Evolutionary conservation across 768 basidiomycete species (phyloP), one percentile per base, ranked within the genome.

Genomic region (Lyophyllum atratum): DNA sequence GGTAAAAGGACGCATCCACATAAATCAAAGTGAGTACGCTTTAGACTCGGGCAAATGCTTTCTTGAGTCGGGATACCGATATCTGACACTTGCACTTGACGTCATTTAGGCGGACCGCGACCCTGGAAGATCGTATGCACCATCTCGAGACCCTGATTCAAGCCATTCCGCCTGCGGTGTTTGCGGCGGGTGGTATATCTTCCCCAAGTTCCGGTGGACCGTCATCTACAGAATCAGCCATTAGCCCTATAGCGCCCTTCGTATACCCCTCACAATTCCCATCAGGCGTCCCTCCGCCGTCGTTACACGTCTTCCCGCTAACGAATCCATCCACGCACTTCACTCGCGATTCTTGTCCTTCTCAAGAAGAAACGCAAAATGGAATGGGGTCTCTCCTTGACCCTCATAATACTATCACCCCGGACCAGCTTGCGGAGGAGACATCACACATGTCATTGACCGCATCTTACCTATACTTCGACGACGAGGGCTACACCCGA

Each of bases 61-160:
- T 6, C 15, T 7, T 19, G 24, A 21, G 39, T 40, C 39, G 3
- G n/a, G n/a, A 9, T 40, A n/a, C 39, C 39, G 5, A 29, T 49
- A 19, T 40, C 43, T 58, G 43, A 49, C 52, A 12, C 7, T 44
- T 24, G 51, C 19, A 25, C 46, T 59, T 54, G 49, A 51, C 39
- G 44, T 64, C 28, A 57, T 61, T 12, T 52, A 92, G 90, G 71
- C 84, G 89, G 39, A 89, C 91, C 11, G 84, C 90, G 51, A 92
- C 91, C 33, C 80, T 93, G 58, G 92, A 93, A 69, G 92, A 93
- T 66, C 80, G 92, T 28, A 93, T 93, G 91, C 89, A 92, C 63
- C 91, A 92, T 61, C 80, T 93, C 12, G 92, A 93, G 69, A 87
- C 86, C 10, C 79, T 93, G 46, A 92, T 93, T 45, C 88, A 92